phyloP scores from a whole-genome alignment of 2,329 filamentous ascomycete species.

The Penicillium decumbens region DNA sequence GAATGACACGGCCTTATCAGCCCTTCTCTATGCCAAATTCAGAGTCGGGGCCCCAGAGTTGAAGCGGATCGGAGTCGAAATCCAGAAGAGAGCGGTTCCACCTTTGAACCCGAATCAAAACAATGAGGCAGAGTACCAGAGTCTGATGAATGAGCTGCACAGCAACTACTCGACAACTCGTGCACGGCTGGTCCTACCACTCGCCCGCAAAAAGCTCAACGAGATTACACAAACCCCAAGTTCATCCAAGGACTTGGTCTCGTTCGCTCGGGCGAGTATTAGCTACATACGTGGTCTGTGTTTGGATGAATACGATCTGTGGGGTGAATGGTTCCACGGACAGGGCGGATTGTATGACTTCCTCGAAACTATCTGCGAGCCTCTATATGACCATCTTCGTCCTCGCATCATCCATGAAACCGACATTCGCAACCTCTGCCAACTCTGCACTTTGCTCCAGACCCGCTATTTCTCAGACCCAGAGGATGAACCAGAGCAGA shows the following conservation, averaged over 20 bases:
- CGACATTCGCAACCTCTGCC: slow-evolving; percentile 62
- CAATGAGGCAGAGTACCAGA: slow-evolving; percentile 61
- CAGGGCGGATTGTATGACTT: slow-evolving; percentile 62
- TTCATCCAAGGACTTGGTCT: slow-evolving; percentile 59
- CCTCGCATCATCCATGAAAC: slow-evolving; percentile 64
- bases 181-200: slow-evolving; percentile 55
- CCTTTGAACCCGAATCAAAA: slow-evolving; percentile 57
- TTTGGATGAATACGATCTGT: slow-evolving; percentile 63
- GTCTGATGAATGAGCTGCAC: slow-evolving; percentile 61
- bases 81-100: slow-evolving; percentile 60
- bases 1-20: slow-evolving; percentile 68
- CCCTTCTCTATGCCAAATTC: slow-evolving; percentile 67
- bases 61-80: slow-evolving; percentile 62
- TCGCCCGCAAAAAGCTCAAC: slow-evolving; percentile 57
- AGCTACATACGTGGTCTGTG: slow-evolving; percentile 63
- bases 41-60: slow-evolving; percentile 61
- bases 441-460: slow-evolving; percentile 62
- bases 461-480: slow-evolving; percentile 60
- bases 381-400: slow-evolving; percentile 61
- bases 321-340: slow-evolving; percentile 62
- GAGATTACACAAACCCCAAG: slow-evolving; percentile 56
- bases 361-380: slow-evolving; percentile 62
- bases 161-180: slow-evolving; percentile 59
- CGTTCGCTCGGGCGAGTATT: slow-evolving; percentile 61
- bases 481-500: slow-evolving; percentile 50